Evolutionary conservation across 345 rosid genomes (phyloP), one percentile per base, ranked within the genome.

Genomic region (Salix suchowensis): DNA sequence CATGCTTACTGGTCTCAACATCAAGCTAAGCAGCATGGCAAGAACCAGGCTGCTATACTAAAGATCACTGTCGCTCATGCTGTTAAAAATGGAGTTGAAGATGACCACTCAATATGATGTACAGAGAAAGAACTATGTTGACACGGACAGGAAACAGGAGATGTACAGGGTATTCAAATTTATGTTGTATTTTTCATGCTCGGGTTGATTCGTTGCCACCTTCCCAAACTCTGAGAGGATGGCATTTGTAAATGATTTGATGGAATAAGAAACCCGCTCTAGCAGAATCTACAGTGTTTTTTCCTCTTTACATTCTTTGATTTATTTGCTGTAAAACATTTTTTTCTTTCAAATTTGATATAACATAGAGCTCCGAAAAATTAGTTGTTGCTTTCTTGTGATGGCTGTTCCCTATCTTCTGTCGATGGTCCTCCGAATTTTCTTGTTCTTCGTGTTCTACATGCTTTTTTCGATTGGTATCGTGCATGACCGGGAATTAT

Each of bases 1-100:
- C 98, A 89, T 48, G 86, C 84, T 36, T 88, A 83, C 83, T 93
- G 99, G 99, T 85, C 91, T 67, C 96, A 89, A 72, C 88, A 93
- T 81, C 98, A 88, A 76, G 85, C 84, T 13, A 95, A 89, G 87
- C 98, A 89, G 48, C 89, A 85, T 44, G 84, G 85, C 80, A 91
- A 89, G 85, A 87, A 70, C 72, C 90, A 83, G 36, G 73, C 78
- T 39, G 71, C 77, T 64, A 42, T 72, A 50, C 50, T 39, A 71
- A 80, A 72, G 82, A 83, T 79, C 12, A 40, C 80, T 1, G 80
- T 77, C 23, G 76, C 44, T 32, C 80, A 65, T 28, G 73, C 73
- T 39, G 70, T 72, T 68, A 32, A 79, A 58, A 75, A 76, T 55
- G 78, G 58, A 42, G 79, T 55, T 9, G 84, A 82, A 72, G 85